A percentile compares a stretch with the other conserved stretches of the same genome.
Evolutionary conservation across 2,329 filamentous ascomycete species (phyloP).

Genomic region (Dactylonectria macrodidyma): DNA sequence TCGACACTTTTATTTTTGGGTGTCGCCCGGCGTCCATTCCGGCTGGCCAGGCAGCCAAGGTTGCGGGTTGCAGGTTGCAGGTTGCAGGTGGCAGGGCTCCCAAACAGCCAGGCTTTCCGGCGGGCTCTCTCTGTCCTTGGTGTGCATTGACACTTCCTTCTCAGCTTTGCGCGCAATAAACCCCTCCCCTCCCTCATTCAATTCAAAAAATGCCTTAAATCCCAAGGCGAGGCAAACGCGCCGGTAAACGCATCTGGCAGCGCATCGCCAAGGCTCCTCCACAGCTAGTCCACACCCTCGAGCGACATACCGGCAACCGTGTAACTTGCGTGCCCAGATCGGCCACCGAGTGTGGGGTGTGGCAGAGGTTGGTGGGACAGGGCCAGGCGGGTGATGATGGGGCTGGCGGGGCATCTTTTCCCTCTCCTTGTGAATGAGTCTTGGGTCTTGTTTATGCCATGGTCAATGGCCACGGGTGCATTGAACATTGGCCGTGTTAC

Average conservation of each 20-base stretch:
- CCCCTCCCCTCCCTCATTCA: not conserved
- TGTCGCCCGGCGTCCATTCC: slow-evolving; percentile 20
- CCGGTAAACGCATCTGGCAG: slow-evolving; percentile 4
- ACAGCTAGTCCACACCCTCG: not conserved
- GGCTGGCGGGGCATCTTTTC: slow-evolving; percentile 6
- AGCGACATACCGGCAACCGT: slow-evolving; percentile 7
- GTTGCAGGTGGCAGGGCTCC: not conserved
- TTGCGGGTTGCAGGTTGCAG: slow-evolving; percentile 1
- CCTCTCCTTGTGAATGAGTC: too few relatives aligned
- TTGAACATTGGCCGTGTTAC: not conserved
- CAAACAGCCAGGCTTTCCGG: slow-evolving; percentile 14
- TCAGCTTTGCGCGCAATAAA: not conserved
- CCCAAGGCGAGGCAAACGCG: not conserved
- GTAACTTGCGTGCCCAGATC: slow-evolving; percentile 25
- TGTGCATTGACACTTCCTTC: not conserved
- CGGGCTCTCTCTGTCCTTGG: slow-evolving; percentile 1
- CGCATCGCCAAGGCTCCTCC: not conserved
- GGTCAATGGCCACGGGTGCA: not conserved
- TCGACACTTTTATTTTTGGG: slow-evolving; percentile 23
- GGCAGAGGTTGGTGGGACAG: slow-evolving; percentile 17
- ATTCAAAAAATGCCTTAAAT: not conserved
- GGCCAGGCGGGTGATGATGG: slow-evolving; percentile 25
- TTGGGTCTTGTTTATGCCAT: not conserved
- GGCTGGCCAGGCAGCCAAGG: slow-evolving; percentile 19
- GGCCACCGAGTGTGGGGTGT: slow-evolving; percentile 31